phyloP scores from a whole-genome alignment of 164 flowering plant species.

The Hamamelis virginiana region DNA sequence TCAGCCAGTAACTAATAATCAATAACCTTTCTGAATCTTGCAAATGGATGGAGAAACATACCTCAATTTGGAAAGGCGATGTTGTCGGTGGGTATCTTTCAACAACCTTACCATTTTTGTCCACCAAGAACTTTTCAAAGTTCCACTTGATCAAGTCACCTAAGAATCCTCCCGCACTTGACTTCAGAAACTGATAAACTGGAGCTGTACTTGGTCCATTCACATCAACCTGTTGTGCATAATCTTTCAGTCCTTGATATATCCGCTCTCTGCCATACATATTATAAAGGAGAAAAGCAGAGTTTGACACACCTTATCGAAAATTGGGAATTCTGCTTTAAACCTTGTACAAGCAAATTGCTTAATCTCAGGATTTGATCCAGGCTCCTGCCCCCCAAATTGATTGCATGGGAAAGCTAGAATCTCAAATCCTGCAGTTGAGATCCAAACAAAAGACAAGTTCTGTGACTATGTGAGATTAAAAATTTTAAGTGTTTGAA shows the following conservation, averaged over 20 bases:
- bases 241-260: not conserved
- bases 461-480: no score
- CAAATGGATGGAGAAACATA: constrained; percentile 21
- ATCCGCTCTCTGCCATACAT: not conserved
- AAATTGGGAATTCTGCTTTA: constrained; percentile 93
- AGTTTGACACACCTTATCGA: constrained; percentile 65
- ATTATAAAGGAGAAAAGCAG: not conserved
- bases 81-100: constrained; percentile 89
- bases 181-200: constrained; percentile 84
- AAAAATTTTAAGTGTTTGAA: not conserved
- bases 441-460: not conserved
- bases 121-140: constrained; percentile 89
- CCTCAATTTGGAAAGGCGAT: constrained; percentile 94
- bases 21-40: not conserved
- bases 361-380: constrained; percentile 80
- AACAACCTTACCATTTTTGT: constrained; percentile 87
- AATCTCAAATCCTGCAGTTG: constrained; percentile 75
- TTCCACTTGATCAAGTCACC: constrained; percentile 94
- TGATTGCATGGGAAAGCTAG: constrained; percentile 98
- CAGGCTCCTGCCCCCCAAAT: constrained; percentile 93
- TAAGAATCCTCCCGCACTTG: constrained; percentile 75
- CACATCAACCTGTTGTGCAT: constrained; percentile 68
- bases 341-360: constrained; percentile 85
- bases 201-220: constrained; percentile 93
- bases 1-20: not conserved